phyloP scores from a whole-genome alignment of 768 basidiomycete species.

The Fibroporia radiculosa region DNA sequence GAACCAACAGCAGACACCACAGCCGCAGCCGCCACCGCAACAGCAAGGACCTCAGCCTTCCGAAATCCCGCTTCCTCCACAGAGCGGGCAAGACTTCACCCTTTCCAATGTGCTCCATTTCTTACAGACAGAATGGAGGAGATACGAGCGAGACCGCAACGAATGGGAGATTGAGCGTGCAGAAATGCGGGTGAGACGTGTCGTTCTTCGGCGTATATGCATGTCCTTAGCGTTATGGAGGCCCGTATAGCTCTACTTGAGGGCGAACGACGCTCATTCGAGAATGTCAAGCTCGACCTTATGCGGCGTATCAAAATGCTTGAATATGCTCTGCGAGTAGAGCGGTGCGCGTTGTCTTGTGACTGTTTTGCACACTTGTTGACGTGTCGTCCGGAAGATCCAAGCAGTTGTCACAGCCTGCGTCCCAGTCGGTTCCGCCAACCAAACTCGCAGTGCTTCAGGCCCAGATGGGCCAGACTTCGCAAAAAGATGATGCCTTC shows the following conservation, averaged over 20 bases:
- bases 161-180: constrained; percentile 99
- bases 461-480: constrained; percentile 36
- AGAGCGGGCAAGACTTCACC: constrained; percentile 87
- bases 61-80: constrained; percentile 65
- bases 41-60: constrained; percentile 50
- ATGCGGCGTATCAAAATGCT: constrained; percentile 99
- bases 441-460: constrained; percentile 62
- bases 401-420: constrained; percentile 65
- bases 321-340: constrained; percentile 93
- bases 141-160: constrained; percentile 96
- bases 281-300: constrained; percentile 93
- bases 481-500: constrained; percentile 63
- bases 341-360: constrained; percentile 59
- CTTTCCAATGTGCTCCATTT: constrained; percentile 95
- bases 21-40: constrained; percentile 32
- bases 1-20: constrained; percentile 34
- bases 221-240: constrained; percentile 30
- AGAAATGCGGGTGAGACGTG: constrained; percentile 85
- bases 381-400: constrained; percentile 47
- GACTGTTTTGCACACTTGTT: constrained; percentile 18
- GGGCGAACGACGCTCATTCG: constrained; percentile 93
- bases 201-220: neutral
- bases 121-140: constrained; percentile 95
- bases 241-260: constrained; percentile 96
- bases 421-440: constrained; percentile 51